phyloP scores from a whole-genome alignment of 2,329 filamentous ascomycete genomes.

The Pseudomassariella vexata region DNA sequence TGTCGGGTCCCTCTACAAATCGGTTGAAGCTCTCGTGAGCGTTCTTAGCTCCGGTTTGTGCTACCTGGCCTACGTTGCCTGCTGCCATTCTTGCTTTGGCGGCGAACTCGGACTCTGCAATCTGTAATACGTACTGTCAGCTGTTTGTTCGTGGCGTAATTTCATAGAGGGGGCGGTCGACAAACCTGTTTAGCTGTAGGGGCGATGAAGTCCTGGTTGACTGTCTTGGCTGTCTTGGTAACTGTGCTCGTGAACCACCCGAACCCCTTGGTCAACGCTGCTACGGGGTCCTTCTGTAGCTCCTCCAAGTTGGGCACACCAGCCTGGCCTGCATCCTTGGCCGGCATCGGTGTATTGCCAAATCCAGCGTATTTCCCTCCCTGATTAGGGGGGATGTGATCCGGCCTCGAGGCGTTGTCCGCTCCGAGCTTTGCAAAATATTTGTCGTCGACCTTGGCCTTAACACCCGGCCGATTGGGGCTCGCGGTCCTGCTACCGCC shows the following conservation, averaged over 20 bases:
- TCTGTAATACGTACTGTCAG: constrained; percentile 44
- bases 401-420: constrained; percentile 73
- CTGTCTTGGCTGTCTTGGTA: constrained; percentile 81
- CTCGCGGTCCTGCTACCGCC: constrained; percentile 34
- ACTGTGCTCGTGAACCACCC: constrained; percentile 90
- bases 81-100: constrained; percentile 57
- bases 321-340: constrained; percentile 34
- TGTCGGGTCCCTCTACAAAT: constrained; percentile 73
- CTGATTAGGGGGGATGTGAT: constrained; percentile 74
- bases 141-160: no score
- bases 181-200: constrained; percentile 88
- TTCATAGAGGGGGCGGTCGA: no score
- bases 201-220: constrained; percentile 88
- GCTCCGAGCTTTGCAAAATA: constrained; percentile 84
- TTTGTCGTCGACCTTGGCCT: constrained; percentile 69
- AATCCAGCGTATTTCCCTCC: constrained; percentile 92
- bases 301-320: constrained; percentile 71
- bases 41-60: constrained; percentile 64
- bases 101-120: constrained; percentile 75
- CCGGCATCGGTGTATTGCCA: constrained; percentile 65
- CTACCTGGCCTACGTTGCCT: constrained; percentile 60
- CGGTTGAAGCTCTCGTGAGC: constrained; percentile 76
- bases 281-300: constrained; percentile 85
- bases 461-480: constrained; percentile 31
- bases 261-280: constrained; percentile 83